phyloP scores from a whole-genome alignment of 2,329 filamentous ascomycete genomes.

The Claviceps monticola region DNA sequence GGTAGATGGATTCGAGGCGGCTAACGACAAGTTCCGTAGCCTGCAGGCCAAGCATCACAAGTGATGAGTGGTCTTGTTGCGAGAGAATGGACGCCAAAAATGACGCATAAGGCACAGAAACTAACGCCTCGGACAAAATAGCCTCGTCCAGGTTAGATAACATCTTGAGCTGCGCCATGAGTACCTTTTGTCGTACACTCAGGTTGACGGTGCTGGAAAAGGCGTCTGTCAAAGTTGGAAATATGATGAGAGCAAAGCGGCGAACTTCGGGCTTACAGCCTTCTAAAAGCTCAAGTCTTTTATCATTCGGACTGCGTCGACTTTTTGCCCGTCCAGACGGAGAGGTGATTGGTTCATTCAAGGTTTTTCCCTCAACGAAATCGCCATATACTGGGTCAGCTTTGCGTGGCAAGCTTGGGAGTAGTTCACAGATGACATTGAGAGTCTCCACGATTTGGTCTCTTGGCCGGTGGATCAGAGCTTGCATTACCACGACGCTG shows the following conservation, averaged over 20 bases:
- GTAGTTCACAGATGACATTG: conserved; percentile 90
- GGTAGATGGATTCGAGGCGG: conserved; percentile 75
- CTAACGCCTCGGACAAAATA: conserved; percentile 74
- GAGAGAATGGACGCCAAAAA: conserved; percentile 91
- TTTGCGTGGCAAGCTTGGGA: conserved; percentile 57
- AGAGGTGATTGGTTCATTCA: conserved; percentile 26
- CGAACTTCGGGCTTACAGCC: conserved; percentile 78
- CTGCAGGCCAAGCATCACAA: conserved; percentile 78
- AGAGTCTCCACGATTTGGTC: conserved; percentile 96
- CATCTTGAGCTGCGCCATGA: conserved; percentile 96
- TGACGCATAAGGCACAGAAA: conserved; percentile 84
- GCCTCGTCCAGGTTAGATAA: conserved; percentile 80
- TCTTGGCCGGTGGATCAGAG: conserved; percentile 83
- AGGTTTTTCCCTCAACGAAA: conserved; percentile 27
- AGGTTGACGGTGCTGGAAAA: conserved; percentile 97
- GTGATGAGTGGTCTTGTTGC: conserved; percentile 78
- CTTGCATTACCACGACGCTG: conserved; percentile 97
- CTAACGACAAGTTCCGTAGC: conserved; percentile 78
- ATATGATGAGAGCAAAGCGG: conserved; percentile 81
- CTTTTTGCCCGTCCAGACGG: conserved; percentile 19
- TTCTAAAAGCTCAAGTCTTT: conserved; percentile 66
- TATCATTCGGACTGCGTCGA: conserved; percentile 51
- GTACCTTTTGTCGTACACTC: conserved; percentile 84
- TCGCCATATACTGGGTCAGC: conserved; percentile 30
- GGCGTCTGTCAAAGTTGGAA: conserved; percentile 89